A percentile compares a stretch with the other conserved stretches of the same genome.
Conservation (phyloP, 495 filamentous ascomycete species). For the Trichocladium uniseriatum region DNA sequence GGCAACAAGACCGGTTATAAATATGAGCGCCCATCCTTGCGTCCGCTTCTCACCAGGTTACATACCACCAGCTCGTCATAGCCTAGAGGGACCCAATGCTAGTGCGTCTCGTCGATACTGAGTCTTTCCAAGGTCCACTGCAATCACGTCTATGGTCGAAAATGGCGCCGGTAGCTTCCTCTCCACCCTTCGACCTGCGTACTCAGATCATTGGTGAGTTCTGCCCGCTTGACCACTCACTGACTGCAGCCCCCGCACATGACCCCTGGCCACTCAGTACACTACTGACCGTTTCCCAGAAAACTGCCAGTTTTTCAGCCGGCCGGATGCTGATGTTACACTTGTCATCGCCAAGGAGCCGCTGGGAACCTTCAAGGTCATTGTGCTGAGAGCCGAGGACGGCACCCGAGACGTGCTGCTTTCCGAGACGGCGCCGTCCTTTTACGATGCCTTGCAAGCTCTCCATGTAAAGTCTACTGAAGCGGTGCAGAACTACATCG, state of each 20-base stretch:
- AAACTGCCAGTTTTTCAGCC: conserved; percentile 32
- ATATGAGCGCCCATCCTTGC: background rate
- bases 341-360: conserved; percentile 29
- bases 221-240: background rate
- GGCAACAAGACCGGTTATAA: conserved; percentile 3
- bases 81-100: conserved; percentile 10
- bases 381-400: conserved; percentile 22
- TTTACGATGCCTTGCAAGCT: conserved; percentile 17
- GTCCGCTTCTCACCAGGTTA: background rate
- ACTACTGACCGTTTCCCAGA: conserved; percentile 17
- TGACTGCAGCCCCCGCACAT: background rate
- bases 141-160: background rate
- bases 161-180: conserved; percentile 13
- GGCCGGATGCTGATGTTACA: conserved; percentile 19
- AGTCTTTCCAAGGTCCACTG: background rate
- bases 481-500: conserved; percentile 31
- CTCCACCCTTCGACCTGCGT: conserved; percentile 8
- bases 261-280: background rate
- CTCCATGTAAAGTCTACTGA: conserved; percentile 31
- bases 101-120: conserved; percentile 4
- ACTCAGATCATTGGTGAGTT: conserved; percentile 19
- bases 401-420: conserved; percentile 26
- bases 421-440: conserved; percentile 15
- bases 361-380: conserved; percentile 25
- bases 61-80: background rate